Base-by-base conservation (phyloP, 805 yeast genomes). In the Zygosaccharomyces gambellarensis region DNA sequence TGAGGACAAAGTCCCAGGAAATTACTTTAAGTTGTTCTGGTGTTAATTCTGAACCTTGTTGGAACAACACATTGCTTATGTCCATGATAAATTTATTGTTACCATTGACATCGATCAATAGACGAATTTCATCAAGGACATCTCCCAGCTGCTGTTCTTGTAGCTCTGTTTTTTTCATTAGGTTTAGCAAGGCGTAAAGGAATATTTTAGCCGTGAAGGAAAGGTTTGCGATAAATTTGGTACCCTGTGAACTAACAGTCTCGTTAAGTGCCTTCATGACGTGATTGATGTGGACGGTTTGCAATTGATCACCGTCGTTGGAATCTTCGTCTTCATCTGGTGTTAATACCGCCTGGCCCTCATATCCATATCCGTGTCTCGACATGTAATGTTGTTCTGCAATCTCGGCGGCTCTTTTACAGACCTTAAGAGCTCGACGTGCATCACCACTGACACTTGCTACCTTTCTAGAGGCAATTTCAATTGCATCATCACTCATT, bases 361-460 rank as follows among this genome's bases (percentile, higher is more conserved):
- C 67, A 45, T 62, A 62, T 4, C 58, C 59, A 47, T 57, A 64
- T 0, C 71, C 70, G 48, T 65, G 62, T 30, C 69, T 67, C 34
- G 63, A 59, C 61, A 75, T 59, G 59, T 75, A 79, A 51, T 83
- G 86, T 30, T 68, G 61, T 60, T 88, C 95, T 0, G 96, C 96
- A 28, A 90, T 74, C 62, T 89, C 97, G 6, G 90, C 85, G 0
- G 97, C 97, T 49, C 97, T 72, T 34, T 90, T 77, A 61, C 97
- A 86, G 22, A 94, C 86, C 49, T 85, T 85, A 48, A 94, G 72
- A 0, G 96, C 97, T 51, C 98, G 74, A 60, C 99, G 76, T 1
- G 97, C 99, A 72, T 94, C 99, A 50, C 99, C 99, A 64, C 95
- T 87, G 2, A 94, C 97, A 69, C 94, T 82, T 4, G 98, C 96